phyloP scores from a whole-genome alignment of 257 asterid genomes.

The Fraxinus anomala region DNA sequence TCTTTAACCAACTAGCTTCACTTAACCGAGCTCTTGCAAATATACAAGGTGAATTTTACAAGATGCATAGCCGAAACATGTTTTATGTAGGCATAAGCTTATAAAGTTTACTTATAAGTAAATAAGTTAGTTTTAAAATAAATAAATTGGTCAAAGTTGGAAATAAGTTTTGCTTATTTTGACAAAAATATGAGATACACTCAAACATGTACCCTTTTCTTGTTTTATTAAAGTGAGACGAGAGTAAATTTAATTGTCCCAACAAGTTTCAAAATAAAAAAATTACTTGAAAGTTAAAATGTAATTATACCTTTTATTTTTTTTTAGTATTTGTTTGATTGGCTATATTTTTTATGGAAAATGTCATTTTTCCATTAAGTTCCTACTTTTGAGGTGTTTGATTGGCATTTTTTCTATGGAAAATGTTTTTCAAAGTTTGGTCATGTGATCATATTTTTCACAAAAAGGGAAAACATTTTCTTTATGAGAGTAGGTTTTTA shows the following conservation, averaged over 20 bases:
- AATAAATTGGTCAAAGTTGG: background rate
- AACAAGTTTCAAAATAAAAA: background rate
- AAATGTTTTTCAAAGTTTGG: no score
- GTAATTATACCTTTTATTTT: background rate
- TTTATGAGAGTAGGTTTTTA: no score
- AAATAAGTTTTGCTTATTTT: background rate
- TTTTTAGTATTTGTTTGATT: no score
- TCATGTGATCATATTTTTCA: no score
- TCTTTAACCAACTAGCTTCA: conserved; percentile 1
- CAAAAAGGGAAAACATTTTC: no score
- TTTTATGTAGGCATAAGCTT: background rate
- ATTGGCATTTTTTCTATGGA: no score
- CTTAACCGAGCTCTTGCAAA: conserved; percentile 15
- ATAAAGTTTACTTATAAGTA: background rate
- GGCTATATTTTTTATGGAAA: no score
- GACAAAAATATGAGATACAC: background rate
- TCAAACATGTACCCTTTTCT: no score
- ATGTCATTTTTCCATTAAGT: no score
- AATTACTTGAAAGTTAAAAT: no score
- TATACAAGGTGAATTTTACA: background rate
- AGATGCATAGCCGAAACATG: background rate
- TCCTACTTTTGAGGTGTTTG: no score
- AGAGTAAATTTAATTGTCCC: background rate
- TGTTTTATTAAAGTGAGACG: background rate
- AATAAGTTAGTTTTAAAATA: background rate